These are phyloP conservation scores for Claviceps purpurea DNA, from an alignment of 2,329 filamentous ascomycete genomes.

Conservation along the genomic window DNA sequence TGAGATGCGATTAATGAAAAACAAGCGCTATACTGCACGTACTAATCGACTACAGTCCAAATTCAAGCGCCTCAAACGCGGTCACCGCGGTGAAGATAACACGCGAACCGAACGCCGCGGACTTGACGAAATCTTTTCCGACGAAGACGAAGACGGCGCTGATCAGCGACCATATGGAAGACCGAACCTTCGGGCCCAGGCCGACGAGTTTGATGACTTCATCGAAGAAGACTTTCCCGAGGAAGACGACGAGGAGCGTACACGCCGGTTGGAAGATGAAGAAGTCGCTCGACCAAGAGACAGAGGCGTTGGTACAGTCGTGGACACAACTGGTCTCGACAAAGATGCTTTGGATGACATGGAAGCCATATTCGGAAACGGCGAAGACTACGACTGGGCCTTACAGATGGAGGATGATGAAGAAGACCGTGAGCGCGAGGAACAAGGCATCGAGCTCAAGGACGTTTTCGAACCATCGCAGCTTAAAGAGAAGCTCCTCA, in stretches of 20 bases:
- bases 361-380: slow-evolving; percentile 89
- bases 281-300: slow-evolving; percentile 75
- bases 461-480: slow-evolving; percentile 97
- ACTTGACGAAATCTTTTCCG: slow-evolving; percentile 86
- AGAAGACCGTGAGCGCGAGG: slow-evolving; percentile 63
- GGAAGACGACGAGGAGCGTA: slow-evolving; percentile 69
- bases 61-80: slow-evolving; percentile 92
- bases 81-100: slow-evolving; percentile 63
- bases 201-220: slow-evolving; percentile 85
- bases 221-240: slow-evolving; percentile 93
- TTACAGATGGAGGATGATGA: slow-evolving; percentile 78
- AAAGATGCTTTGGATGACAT: slow-evolving; percentile 92
- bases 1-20: slow-evolving; percentile 25
- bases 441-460: slow-evolving; percentile 82
- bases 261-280: slow-evolving; percentile 67
- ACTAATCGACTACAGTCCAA: slow-evolving; percentile 48
- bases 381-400: slow-evolving; percentile 92
- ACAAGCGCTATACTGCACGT: background rate
- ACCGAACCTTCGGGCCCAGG: slow-evolving; percentile 42
- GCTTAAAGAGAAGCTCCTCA: slow-evolving; percentile 84
- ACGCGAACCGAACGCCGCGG: slow-evolving; percentile 52
- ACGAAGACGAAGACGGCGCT: slow-evolving; percentile 69
- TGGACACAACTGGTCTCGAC: slow-evolving; percentile 75
- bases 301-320: slow-evolving; percentile 52
- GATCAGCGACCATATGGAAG: slow-evolving; percentile 40